Base-by-base conservation (phyloP, 192 early-diverging fungal species). In the Chytriomyces hyalinus region DNA sequence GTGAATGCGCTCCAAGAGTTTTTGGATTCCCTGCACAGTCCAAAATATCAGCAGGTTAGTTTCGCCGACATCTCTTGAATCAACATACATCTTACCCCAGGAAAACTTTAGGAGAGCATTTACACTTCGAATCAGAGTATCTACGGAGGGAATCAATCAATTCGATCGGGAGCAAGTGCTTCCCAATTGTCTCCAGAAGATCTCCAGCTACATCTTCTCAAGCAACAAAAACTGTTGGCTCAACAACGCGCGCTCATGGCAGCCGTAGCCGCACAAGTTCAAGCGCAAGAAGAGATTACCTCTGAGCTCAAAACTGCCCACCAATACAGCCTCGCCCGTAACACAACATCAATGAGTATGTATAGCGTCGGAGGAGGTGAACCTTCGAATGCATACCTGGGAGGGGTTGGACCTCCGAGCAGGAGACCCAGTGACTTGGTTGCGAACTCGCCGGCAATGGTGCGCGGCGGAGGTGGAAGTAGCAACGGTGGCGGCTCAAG, bases 211-310 rank as follows among this genome's bases (percentile, higher is more conserved):
- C 73, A 75, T 15, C 50, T 75, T 10, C 73, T 49, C 2, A 75
- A 75, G 46, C 73, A 75, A 7, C 73, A 75, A 65, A 36, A 49
- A 17, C 63, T 75, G 11, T 26, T 75, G 0, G 48, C 61, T 8
- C 73, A 75, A 65, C 73, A 75, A 47, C 26, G 48, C 13, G 73
- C 73, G 8, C 63, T 75, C 9, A 63, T 75, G 63, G 73, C 73
- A 26, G 73, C 73, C 17, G 73, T 75, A 13, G 73, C 73, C 17
- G 28, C 20, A 22, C 73, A 75, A 65, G 22, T 75, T 10, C 63
- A 64, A 48, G 24, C 65, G 7, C 73, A 75, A 66, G 51, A 75
- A 51, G 73, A 75, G 65, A 75, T 75, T 1, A 75, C 73, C 7
- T 24, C 44, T 10, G 73, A 75, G 5, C 49, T 75, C 1, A 61